Evolutionary conservation across 768 basidiomycete species (phyloP).

Genomic region (Tricholoma terreum): DNA sequence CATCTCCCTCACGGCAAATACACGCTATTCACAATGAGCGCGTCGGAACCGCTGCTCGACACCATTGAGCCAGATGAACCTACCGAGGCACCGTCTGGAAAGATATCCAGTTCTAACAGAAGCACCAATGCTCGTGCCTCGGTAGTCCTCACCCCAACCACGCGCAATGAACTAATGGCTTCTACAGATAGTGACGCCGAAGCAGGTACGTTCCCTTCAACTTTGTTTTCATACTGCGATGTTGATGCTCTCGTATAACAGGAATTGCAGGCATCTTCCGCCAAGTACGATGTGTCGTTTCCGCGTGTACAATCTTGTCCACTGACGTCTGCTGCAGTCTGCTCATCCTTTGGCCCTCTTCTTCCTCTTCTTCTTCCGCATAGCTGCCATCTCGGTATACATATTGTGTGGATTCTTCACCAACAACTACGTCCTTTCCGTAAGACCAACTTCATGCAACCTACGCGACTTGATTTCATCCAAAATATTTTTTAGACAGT

Average conservation of each 20-base stretch:
- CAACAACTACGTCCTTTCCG: constrained; percentile 88
- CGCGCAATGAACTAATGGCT: constrained; percentile 44
- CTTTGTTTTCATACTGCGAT: not conserved
- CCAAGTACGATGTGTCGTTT: constrained; percentile 47
- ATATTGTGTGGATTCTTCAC: constrained; percentile 91
- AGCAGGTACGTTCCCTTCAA: constrained; percentile 49
- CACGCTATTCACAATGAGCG: constrained; percentile 36
- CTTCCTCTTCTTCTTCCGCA: constrained; percentile 85
- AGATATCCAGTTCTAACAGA: constrained; percentile 25
- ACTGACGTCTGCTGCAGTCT: constrained; percentile 45
- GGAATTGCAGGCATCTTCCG: constrained; percentile 74
- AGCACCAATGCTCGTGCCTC: constrained; percentile 33
- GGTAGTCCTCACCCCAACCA: constrained; percentile 59
- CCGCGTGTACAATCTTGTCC: constrained; percentile 5
- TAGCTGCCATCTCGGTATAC: constrained; percentile 87
- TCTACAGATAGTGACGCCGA: constrained; percentile 67
- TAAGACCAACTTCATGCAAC: constrained; percentile 35
- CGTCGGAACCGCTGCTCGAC: constrained; percentile 62
- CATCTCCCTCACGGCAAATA: not conserved
- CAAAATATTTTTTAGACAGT: constrained; percentile 55
- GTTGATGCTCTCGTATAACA: constrained; percentile 20
- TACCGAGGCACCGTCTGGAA: constrained; percentile 32
- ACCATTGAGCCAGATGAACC: constrained; percentile 88
- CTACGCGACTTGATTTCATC: not conserved
- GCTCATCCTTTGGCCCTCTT: constrained; percentile 82